Evolutionary conservation across 1,284 basidiomycete species (phyloP).

Genomic region (Pseudozyma tsukubaensis): DNA sequence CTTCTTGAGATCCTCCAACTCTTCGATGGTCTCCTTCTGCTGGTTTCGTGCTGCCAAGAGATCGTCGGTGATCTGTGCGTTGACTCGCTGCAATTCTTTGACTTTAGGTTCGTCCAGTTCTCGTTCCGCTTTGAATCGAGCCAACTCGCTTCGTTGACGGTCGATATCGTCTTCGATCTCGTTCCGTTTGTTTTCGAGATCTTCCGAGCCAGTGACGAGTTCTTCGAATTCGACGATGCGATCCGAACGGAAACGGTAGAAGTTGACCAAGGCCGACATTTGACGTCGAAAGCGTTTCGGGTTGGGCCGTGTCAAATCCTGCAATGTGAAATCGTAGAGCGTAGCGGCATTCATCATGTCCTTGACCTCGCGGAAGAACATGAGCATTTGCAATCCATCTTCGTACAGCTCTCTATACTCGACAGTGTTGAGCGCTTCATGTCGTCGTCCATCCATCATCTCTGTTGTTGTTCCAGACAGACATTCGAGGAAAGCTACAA

Average conservation of each 20-base stretch:
- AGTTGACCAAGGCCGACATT: constrained; percentile 67
- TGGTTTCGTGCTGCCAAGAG: constrained; percentile 69
- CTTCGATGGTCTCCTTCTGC: constrained; percentile 52
- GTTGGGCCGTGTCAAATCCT: constrained; percentile 64
- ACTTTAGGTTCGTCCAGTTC: constrained; percentile 75
- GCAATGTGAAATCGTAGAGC: constrained; percentile 63
- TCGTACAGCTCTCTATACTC: constrained; percentile 60
- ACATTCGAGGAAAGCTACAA: constrained; percentile 61
- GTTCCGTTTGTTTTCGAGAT: constrained; percentile 74
- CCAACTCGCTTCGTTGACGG: constrained; percentile 72
- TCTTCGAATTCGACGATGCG: constrained; percentile 74
- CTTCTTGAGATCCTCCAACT: constrained; percentile 54
- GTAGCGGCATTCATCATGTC: constrained; percentile 64
- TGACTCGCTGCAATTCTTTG: constrained; percentile 77
- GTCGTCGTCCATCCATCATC: constrained; percentile 54
- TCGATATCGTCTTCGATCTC: constrained; percentile 73
- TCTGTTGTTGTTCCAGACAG: constrained; percentile 58
- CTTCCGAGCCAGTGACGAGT: constrained; percentile 74
- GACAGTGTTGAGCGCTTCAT: constrained; percentile 34
- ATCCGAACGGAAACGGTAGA: constrained; percentile 65
- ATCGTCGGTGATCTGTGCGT: constrained; percentile 83
- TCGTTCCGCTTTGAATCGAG: constrained; percentile 68
- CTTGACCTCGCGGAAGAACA: constrained; percentile 64
- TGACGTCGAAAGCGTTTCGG: constrained; percentile 65
- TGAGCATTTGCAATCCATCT: constrained; percentile 58